Evolutionary conservation across 306 rosid genomes (phyloP), one percentile per base, ranked within the genome.

Genomic region (Cajanus cajan): DNA sequence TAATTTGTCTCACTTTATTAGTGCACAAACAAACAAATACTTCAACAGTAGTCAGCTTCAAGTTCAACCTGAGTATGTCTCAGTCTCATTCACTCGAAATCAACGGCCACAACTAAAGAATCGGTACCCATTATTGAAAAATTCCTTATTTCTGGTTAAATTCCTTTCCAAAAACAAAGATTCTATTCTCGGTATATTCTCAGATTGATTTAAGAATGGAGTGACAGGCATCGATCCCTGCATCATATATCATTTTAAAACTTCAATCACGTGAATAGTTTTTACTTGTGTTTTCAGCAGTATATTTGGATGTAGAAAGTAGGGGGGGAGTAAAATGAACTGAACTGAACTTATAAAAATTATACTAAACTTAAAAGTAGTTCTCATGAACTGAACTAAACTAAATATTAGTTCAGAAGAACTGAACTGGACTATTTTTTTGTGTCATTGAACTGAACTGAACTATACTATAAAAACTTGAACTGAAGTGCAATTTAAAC

Each of bases 11-110:
- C 12, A 4, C 18, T 65, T 67, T 74, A 25, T 40, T n/a, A 43
- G 21, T 40, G 21, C 50, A 16, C 39, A 71, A 48, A 19, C 5
- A 39, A 74, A 40, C 69, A 74, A 74, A 74, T 15, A 25, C 55
- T 74, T 74, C n/a, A 15, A n/a, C 16, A 11, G 44, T 28, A 28
- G 31, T 28, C 31, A 28, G 31, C 31, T 28, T 52, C 68, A 39
- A 14, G 12, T 34, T 33, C 36, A 34, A 36, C 31, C 19, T 11
- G 44, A 41, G 18, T 48, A 40, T 28, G 68, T 62, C 68, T 39
- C 22, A 24, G 16, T 22, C 69, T 74, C 44, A 63, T 48, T 73
- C 58, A 5, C 69, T 73, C 12, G 31, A 74, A 52, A 66, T 65
- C 73, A 36, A 73, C 50, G 8, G 65, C 45, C 68, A 47, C 44